Evolutionary conservation across 2,329 filamentous ascomycete genomes (phyloP).

Genomic region (Colletotrichum chrysophilum): DNA sequence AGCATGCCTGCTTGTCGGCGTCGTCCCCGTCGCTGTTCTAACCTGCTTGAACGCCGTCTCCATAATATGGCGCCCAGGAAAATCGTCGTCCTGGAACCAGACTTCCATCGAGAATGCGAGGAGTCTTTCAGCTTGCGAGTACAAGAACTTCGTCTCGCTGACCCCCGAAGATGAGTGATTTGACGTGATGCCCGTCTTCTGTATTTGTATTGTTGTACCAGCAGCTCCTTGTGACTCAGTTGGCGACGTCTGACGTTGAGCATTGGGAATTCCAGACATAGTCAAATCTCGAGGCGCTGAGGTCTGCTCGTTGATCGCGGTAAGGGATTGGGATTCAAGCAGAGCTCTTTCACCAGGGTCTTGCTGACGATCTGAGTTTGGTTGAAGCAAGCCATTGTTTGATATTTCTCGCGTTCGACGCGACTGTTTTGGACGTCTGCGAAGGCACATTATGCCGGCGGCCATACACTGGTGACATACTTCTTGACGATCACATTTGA

Average conservation of each 20-base stretch:
- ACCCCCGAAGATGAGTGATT: not conserved
- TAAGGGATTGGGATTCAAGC: rapidly evolving
- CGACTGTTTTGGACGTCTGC: not conserved
- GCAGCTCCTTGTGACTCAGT: not conserved
- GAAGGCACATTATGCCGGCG: not conserved
- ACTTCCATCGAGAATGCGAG: not conserved
- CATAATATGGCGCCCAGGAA: not conserved
- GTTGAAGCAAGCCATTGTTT: not conserved
- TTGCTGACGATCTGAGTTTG: not conserved
- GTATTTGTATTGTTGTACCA: not conserved
- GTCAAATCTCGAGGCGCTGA: not conserved
- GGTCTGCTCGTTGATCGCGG: not conserved
- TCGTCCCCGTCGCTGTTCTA: not conserved
- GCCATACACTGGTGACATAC: not conserved
- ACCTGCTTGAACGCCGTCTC: not conserved
- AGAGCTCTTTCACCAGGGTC: not conserved
- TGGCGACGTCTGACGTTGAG: not conserved
- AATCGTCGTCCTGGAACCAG: rapidly evolving
- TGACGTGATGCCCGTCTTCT: not conserved
- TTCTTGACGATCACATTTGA: not conserved
- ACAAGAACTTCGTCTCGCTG: not conserved
- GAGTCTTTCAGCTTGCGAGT: not conserved
- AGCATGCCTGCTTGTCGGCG: not conserved
- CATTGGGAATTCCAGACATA: rapidly evolving
- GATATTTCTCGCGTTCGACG: not conserved